Conservation (phyloP, 2,329 filamentous ascomycete species). For the Pseudogymnoascus sp. region DNA sequence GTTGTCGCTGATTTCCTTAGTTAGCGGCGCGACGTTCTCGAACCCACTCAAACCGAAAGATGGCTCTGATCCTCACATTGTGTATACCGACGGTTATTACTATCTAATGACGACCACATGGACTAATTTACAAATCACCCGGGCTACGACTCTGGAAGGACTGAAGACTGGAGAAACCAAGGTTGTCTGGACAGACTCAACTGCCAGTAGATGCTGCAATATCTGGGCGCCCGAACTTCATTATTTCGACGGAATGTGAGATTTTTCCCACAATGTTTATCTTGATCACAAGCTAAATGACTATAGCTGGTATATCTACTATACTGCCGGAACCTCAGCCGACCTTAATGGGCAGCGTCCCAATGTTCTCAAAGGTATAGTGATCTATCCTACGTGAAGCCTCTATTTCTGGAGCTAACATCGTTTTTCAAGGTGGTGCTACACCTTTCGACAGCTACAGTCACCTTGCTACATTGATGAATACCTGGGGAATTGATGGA, state of each 20-base stretch:
- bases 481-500: slow-evolving; percentile 46
- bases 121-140: slow-evolving; percentile 45
- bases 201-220: slow-evolving; percentile 41
- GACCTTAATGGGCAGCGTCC: slow-evolving; percentile 42
- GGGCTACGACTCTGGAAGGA: slow-evolving; percentile 44
- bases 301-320: slow-evolving; percentile 46
- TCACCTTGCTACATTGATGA: slow-evolving; percentile 40
- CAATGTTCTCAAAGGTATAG: slow-evolving; percentile 42
- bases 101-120: slow-evolving; percentile 50
- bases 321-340: slow-evolving; percentile 39
- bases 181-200: slow-evolving; percentile 41
- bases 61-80: slow-evolving; percentile 46
- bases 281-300: not conserved
- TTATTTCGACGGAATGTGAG: slow-evolving; percentile 34
- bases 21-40: slow-evolving; percentile 32
- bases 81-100: slow-evolving; percentile 45
- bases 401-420: not conserved
- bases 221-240: slow-evolving; percentile 52
- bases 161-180: slow-evolving; percentile 46
- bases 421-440: slow-evolving; percentile 35
- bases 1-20: not conserved
- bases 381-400: not conserved
- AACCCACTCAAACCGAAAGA: slow-evolving; percentile 44
- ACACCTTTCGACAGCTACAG: slow-evolving; percentile 43
- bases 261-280: not conserved